phyloP scores from a whole-genome alignment of 306 rosid genomes.

The Mimosa pudica region DNA sequence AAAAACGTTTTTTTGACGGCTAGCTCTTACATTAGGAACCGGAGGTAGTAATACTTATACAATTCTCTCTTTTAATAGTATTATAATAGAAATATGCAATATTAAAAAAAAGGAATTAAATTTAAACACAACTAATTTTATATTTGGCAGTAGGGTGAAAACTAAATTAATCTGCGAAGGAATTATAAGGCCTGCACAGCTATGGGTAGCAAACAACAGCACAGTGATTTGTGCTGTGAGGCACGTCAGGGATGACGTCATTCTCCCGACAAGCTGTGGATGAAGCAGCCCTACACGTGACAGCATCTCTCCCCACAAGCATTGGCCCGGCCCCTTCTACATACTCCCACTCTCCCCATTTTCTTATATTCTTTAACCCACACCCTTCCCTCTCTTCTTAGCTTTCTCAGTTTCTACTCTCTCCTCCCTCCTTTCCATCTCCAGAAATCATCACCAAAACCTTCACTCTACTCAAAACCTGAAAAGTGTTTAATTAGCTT shows the following conservation, averaged over 20 bases:
- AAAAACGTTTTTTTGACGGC: no score
- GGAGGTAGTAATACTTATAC: no score
- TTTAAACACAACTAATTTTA: no score
- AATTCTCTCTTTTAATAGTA: no score
- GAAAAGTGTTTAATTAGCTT: no score
- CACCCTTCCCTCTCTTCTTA: neutral
- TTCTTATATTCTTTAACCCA: slow-evolving; percentile 37
- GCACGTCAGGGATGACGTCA: slow-evolving; percentile 66
- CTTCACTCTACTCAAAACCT: neutral
- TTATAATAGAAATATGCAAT: no score
- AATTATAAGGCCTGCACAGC: no score
- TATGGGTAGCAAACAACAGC: slow-evolving; percentile 32
- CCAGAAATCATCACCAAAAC: neutral
- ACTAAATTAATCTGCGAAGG: no score
- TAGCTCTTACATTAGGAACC: no score
- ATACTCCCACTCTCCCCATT: neutral
- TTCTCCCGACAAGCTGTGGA: slow-evolving; percentile 48
- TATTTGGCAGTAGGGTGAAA: no score
- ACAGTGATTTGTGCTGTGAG: slow-evolving; percentile 43
- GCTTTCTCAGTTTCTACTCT: neutral
- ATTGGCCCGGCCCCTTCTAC: neutral
- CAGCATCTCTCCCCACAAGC: slow-evolving; percentile 32
- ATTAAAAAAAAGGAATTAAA: no score
- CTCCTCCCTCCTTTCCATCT: neutral
- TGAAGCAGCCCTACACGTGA: slow-evolving; percentile 60